Conservation (phyloP, 306 rosid species). For the Cicer yamashitae region DNA sequence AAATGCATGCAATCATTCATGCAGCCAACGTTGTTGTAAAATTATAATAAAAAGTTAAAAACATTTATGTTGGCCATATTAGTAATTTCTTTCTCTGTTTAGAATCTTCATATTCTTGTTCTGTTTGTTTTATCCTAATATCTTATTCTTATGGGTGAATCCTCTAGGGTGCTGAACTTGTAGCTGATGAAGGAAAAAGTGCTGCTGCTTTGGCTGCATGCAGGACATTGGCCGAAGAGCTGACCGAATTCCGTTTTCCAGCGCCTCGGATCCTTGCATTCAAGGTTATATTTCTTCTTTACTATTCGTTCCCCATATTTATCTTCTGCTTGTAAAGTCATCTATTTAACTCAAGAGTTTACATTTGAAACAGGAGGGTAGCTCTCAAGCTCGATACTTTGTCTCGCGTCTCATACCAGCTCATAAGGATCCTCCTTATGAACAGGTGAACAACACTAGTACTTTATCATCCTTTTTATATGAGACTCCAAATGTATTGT, state of each 20-base stretch:
- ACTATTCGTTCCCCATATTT: not conserved
- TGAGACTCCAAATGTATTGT: conserved; percentile 7
- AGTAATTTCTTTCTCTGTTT: conserved; percentile 22
- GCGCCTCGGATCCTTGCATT: conserved; percentile 98
- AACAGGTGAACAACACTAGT: conserved; percentile 71
- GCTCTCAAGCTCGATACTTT: conserved; percentile 95
- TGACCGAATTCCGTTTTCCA: conserved; percentile 87
- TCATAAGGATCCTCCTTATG: conserved; percentile 99
- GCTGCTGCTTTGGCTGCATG: conserved; percentile 98
- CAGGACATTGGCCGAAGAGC: conserved; percentile 97
- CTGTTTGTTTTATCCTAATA: conserved; percentile 11
- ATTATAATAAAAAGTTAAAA: not conserved
- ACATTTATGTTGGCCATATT: not conserved
- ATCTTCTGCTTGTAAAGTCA: conserved; percentile 36
- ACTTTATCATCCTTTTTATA: not conserved
- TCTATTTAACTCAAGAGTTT: conserved; percentile 38
- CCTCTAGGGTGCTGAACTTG: conserved; percentile 90
- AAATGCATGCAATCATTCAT: not conserved
- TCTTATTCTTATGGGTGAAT: conserved; percentile 46
- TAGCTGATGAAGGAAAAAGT: conserved; percentile 87
- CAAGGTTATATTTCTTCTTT: conserved; percentile 60
- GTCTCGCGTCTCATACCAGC: conserved; percentile 95
- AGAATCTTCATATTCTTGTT: conserved; percentile 31
- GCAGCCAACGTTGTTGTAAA: not conserved
- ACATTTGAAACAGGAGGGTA: conserved; percentile 84